These are phyloP conservation scores for Chalciporus sp. DNA, from an alignment of 1,284 basidiomycete species.

Conservation along the genomic window DNA sequence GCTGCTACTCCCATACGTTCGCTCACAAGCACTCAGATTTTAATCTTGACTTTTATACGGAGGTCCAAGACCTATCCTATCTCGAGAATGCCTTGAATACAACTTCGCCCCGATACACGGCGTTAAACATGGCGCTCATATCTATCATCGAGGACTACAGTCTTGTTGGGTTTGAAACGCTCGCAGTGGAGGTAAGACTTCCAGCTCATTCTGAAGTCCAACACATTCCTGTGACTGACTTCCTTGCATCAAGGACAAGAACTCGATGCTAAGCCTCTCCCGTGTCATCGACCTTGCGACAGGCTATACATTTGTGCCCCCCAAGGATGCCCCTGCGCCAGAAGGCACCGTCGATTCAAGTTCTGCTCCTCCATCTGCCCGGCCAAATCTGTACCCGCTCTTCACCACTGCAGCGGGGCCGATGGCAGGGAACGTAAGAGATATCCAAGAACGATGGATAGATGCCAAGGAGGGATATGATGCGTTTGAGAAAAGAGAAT, in stretches of 20 bases:
- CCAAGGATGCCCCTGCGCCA: constrained; percentile 49
- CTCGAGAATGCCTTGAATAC: constrained; percentile 77
- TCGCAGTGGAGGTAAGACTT: constrained; percentile 83
- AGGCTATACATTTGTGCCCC: constrained; percentile 84
- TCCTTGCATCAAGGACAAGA: constrained; percentile 70
- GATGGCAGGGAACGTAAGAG: constrained; percentile 61
- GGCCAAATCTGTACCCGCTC: constrained; percentile 67
- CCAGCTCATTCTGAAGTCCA: not conserved
- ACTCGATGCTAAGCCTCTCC: constrained; percentile 88
- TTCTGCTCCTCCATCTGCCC: constrained; percentile 39
- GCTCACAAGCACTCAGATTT: constrained; percentile 64
- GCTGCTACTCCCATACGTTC: not conserved
- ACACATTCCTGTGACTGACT: not conserved
- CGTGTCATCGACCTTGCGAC: constrained; percentile 85
- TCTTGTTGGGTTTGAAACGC: constrained; percentile 96
- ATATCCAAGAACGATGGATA: constrained; percentile 90
- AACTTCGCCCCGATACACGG: constrained; percentile 66
- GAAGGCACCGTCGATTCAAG: constrained; percentile 52
- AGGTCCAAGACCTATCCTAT: constrained; percentile 94
- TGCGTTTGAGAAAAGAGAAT: constrained; percentile 70
- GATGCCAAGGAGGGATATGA: constrained; percentile 80
- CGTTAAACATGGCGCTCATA: constrained; percentile 88
- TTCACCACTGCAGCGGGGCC: constrained; percentile 67
- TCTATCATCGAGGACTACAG: constrained; percentile 93
- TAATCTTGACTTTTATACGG: constrained; percentile 97